These are phyloP conservation scores for Cinnamomum micranthum DNA, from an alignment of 164 flowering plant species.

Conservation along the genomic window DNA sequence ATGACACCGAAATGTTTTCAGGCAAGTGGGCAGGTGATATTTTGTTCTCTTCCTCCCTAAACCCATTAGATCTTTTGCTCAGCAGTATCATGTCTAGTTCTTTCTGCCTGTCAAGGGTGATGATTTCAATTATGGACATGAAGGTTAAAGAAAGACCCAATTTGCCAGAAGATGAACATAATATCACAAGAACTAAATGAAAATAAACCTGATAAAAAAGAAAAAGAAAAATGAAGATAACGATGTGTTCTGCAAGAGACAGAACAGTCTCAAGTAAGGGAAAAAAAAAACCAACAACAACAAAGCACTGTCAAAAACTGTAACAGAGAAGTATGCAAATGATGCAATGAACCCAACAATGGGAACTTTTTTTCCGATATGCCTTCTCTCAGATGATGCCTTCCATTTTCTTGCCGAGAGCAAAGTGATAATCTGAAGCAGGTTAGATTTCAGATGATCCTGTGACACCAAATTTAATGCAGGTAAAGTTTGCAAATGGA, in stretches of 20 bases:
- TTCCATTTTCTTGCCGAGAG: not conserved
- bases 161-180: not conserved
- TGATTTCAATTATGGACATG: not conserved
- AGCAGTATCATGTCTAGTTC: constrained; percentile 52
- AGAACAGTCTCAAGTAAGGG: not conserved
- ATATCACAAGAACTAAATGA: not conserved
- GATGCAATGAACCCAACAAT: not conserved
- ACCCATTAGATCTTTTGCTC: constrained; percentile 31
- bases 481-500: too few species aligned
- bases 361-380: not conserved
- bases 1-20: not conserved
- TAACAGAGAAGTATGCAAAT: not conserved
- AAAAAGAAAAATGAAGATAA: not conserved
- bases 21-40: constrained; percentile 1
- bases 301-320: not conserved
- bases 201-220: too few species aligned
- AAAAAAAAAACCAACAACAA: too few species aligned
- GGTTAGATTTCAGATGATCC: too few species aligned
- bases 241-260: not conserved
- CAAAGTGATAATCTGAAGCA: not conserved
- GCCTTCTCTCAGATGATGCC: not conserved
- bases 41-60: constrained; percentile 15
- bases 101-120: constrained; percentile 40
- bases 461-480: too few species aligned
- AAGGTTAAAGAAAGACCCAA: not conserved